These are phyloP conservation scores for Chlorella ohadii DNA, from an alignment of 139 green algal genomes.

Conservation along the genomic window DNA sequence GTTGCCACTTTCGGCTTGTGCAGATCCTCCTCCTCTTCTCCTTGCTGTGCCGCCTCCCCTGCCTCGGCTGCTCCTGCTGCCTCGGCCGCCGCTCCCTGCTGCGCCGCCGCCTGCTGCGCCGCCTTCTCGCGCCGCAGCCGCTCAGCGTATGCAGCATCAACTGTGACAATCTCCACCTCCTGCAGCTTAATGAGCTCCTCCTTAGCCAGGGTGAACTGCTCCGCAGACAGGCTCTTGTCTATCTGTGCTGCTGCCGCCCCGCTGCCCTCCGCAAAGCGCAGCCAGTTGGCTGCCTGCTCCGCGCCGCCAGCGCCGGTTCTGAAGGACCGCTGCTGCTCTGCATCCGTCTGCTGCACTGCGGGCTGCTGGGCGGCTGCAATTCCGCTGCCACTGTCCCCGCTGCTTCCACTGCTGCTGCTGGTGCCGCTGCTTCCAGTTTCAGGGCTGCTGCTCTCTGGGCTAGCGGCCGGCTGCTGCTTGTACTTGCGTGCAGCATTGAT, in stretches of 20 bases:
- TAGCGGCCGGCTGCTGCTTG: not conserved
- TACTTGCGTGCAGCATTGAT: constrained; percentile 24
- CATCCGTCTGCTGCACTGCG: constrained; percentile 10
- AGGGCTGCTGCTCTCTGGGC: not conserved
- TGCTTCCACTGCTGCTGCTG: not conserved
- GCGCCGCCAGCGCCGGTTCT: constrained; percentile 43
- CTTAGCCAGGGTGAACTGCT: constrained; percentile 71
- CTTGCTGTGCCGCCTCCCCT: not conserved
- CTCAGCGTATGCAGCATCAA: not conserved
- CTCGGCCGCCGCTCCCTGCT: not conserved
- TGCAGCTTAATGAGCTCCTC: constrained; percentile 48
- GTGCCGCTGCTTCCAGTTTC: not conserved
- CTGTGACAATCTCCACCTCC: constrained; percentile 22
- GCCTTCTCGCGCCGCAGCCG: not conserved
- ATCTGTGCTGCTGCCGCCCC: constrained; percentile 4
- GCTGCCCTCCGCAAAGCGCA: constrained; percentile 39
- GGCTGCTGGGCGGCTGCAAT: not conserved
- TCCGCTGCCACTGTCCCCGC: not conserved
- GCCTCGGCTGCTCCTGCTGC: constrained; percentile 7
- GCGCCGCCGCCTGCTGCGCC: constrained; percentile 3
- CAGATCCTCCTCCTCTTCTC: constrained; percentile 6
- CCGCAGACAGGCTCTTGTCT: constrained; percentile 49
- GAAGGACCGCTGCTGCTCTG: constrained; percentile 24
- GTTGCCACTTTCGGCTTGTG: constrained; percentile 60
- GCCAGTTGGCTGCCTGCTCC: constrained; percentile 44